Conservation (phyloP, 345 rosid species). For the Populus alba region DNA sequence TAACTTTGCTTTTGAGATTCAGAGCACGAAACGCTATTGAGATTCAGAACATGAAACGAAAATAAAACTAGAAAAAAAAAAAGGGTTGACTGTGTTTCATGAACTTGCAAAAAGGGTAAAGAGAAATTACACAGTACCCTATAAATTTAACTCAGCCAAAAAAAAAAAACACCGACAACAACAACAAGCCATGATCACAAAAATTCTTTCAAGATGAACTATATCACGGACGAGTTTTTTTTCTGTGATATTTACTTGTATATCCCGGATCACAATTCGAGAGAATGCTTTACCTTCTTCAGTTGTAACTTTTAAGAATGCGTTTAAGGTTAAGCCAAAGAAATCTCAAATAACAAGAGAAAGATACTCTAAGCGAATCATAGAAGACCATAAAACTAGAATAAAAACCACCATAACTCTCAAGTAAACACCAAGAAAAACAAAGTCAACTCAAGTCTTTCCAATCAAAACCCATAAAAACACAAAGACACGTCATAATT, state of each 20-base stretch:
- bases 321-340: background rate
- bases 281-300: background rate
- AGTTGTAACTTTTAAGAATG: background rate
- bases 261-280: background rate
- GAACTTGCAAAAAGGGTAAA: background rate
- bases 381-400: conserved; percentile 1
- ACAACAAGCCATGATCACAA: background rate
- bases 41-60: background rate
- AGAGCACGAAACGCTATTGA: background rate
- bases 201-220: background rate
- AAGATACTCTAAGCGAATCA: background rate
- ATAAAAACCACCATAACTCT: conserved; percentile 13
- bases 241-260: background rate
- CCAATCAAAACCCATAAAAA: conserved; percentile 7
- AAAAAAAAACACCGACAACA: too few species aligned
- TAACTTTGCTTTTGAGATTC: background rate
- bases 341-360: background rate
- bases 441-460: conserved; percentile 37
- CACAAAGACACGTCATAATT: conserved; percentile 15
- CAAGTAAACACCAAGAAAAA: conserved; percentile 10
- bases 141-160: background rate
- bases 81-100: background rate
- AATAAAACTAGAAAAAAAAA: background rate
- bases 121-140: background rate
- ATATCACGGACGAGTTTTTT: background rate